Conservation (phyloP, 1,284 basidiomycete species). For the Thecaphora thlaspeos region DNA sequence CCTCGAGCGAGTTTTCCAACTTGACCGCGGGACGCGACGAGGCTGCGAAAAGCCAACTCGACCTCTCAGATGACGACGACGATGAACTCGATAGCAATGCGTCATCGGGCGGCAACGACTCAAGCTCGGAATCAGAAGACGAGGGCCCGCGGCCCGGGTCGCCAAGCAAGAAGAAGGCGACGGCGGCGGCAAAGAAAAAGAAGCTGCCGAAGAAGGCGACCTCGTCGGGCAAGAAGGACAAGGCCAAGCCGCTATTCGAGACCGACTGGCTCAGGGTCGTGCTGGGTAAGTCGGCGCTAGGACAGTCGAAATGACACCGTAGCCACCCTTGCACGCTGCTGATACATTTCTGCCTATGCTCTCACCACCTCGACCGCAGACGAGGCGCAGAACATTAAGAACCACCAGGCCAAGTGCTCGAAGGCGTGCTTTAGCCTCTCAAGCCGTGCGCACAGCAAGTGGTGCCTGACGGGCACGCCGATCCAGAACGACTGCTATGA, state of each 20-base stretch:
- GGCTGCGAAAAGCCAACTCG: constrained; percentile 4
- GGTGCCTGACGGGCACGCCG: constrained; percentile 60
- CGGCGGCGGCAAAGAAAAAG: constrained; percentile 41
- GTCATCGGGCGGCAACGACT: too few species aligned
- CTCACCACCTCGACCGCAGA: constrained; percentile 65
- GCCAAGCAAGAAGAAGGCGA: neutral
- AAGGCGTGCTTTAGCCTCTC: constrained; percentile 75
- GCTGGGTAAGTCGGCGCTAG: constrained; percentile 74
- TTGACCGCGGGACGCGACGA: constrained; percentile 17
- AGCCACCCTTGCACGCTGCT: too few species aligned
- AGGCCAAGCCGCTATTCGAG: constrained; percentile 68
- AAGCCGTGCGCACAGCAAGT: constrained; percentile 35
- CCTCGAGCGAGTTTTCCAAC: constrained; percentile 38
- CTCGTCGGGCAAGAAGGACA: constrained; percentile 32
- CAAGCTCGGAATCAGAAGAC: constrained; percentile 18
- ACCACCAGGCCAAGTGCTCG: constrained; percentile 74
- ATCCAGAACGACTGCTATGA: constrained; percentile 84
- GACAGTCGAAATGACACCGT: neutral
- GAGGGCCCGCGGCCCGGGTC: neutral
- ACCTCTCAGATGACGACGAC: too few species aligned
- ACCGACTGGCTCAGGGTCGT: constrained; percentile 83
- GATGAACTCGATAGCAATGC: neutral
- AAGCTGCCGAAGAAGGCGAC: constrained; percentile 61
- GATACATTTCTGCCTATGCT: too few species aligned
- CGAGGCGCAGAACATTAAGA: constrained; percentile 98